phyloP scores from a whole-genome alignment of 2,329 filamentous ascomycete species.

The Pseudonectria buxi region DNA sequence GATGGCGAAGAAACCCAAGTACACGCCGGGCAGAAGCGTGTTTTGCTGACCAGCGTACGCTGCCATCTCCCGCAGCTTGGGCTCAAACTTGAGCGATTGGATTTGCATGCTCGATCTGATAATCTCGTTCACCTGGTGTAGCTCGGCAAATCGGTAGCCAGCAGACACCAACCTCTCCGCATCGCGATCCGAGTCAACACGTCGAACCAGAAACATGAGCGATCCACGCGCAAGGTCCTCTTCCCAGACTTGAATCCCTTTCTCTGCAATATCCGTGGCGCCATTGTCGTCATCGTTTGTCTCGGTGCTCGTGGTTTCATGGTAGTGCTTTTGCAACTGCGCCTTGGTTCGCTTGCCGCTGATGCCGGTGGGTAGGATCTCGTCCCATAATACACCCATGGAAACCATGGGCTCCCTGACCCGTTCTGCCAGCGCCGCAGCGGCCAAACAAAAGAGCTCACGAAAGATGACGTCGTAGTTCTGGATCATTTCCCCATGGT shows the following conservation, averaged over 20 bases:
- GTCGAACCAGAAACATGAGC: conserved; percentile 71
- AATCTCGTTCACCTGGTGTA: conserved; percentile 59
- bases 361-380: conserved; percentile 62
- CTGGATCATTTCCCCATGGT: conserved; percentile 51
- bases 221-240: conserved; percentile 61
- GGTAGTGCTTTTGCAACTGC: conserved; percentile 12
- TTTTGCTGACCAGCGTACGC: conserved; percentile 43
- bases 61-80: conserved; percentile 58
- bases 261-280: conserved; percentile 34
- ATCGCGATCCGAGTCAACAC: conserved; percentile 50
- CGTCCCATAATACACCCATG: conserved; percentile 66
- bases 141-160: conserved; percentile 72
- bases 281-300: conserved; percentile 12
- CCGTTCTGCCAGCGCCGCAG: conserved; percentile 62
- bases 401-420: conserved; percentile 57
- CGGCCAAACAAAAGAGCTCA: conserved; percentile 76
- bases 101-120: conserved; percentile 72
- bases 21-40: conserved; percentile 45
- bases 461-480: conserved; percentile 73
- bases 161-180: conserved; percentile 57
- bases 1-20: conserved; percentile 53
- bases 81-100: conserved; percentile 51
- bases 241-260: conserved; percentile 25
- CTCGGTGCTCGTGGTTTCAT: conserved; percentile 8
- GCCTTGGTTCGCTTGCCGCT: conserved; percentile 14